Conservation (phyloP, 2,329 filamentous ascomycete genomes). For the Penicillium nordicum region DNA sequence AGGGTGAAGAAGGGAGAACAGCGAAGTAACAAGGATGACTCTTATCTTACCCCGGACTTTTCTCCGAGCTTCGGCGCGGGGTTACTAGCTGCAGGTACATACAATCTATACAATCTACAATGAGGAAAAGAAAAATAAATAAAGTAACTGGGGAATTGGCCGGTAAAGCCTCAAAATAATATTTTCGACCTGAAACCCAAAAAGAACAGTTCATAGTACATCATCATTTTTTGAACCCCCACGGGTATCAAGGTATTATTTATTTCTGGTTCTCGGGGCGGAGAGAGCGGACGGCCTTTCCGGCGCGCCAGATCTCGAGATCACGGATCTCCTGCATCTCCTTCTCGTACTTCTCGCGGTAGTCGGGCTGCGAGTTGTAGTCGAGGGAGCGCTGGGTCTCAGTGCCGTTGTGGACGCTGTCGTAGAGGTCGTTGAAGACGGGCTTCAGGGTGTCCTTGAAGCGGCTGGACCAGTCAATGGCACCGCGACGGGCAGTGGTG, state of each 20-base stretch:
- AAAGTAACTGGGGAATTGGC: constrained; percentile 4
- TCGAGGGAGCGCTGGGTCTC: constrained; percentile 97
- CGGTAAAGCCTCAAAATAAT: constrained; percentile 8
- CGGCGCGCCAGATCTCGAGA: constrained; percentile 98
- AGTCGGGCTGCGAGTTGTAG: constrained; percentile 94
- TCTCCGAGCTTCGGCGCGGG: constrained; percentile 2
- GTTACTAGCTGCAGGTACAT: neutral
- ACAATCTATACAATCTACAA: neutral
- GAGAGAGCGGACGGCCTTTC: constrained; percentile 88
- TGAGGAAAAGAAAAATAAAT: neutral
- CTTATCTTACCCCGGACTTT: constrained; percentile 8
- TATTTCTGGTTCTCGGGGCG: constrained; percentile 85
- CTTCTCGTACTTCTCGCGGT: constrained; percentile 94
- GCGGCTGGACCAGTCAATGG: constrained; percentile 94
- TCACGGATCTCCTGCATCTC: constrained; percentile 98
- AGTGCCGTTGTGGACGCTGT: constrained; percentile 81
- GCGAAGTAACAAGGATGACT: neutral
- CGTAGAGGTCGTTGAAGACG: constrained; percentile 96
- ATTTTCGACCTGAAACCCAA: constrained; percentile 18
- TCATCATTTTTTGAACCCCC: constrained; percentile 35
- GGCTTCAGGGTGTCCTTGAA: constrained; percentile 99
- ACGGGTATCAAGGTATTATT: constrained; percentile 34
- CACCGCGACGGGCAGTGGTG: constrained; percentile 94
- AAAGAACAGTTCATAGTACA: constrained; percentile 33
- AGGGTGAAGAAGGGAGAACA: neutral